Percentiles rank a stretch among this genome's conserved stretches.
These are phyloP conservation scores for Phaeotremella skinneri DNA, from an alignment of 768 basidiomycete species.

Conservation along the genomic window DNA sequence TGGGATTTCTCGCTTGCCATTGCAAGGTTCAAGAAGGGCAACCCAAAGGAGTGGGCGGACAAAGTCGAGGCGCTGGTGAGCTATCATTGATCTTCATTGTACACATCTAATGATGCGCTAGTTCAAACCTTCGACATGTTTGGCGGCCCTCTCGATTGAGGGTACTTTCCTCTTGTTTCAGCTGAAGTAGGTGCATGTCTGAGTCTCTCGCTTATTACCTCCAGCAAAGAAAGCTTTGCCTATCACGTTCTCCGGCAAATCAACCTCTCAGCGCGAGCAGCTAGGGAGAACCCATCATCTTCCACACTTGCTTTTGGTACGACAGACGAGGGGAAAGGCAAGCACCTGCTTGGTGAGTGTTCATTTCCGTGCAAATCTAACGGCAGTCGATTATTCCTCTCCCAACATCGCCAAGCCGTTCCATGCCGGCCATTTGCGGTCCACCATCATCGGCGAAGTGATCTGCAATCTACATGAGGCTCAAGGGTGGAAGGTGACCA, in stretches of 20 bases:
- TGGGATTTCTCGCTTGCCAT: constrained; percentile 87
- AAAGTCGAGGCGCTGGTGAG: constrained; percentile 72
- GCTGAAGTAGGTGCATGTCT: constrained; percentile 41
- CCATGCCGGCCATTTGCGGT: constrained; percentile 93
- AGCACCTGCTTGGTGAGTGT: constrained; percentile 51
- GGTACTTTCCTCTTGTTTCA: constrained; percentile 75
- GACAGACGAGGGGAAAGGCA: constrained; percentile 72
- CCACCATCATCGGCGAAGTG: constrained; percentile 99
- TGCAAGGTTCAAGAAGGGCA: constrained; percentile 83
- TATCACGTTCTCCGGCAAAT: constrained; percentile 51
- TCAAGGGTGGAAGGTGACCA: constrained; percentile 86
- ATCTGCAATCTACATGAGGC: constrained; percentile 83
- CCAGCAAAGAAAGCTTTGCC: constrained; percentile 63
- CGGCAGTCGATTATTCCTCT: constrained; percentile 73
- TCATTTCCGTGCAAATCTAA: background rate
- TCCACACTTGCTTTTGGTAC: constrained; percentile 67
- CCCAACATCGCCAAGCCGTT: constrained; percentile 98
- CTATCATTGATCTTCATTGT: constrained; percentile 17
- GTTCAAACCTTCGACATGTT: constrained; percentile 81
- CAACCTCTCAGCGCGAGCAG: constrained; percentile 29
- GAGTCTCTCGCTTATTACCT: constrained; percentile 1
- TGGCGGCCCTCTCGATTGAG: constrained; percentile 52
- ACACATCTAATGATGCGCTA: constrained; percentile 45
- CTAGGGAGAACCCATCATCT: constrained; percentile 54
- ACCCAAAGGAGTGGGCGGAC: constrained; percentile 72